These are phyloP conservation scores for Kwoniella mangroviensis DNA, from an alignment of 768 basidiomycete genomes.

Conservation along the genomic window DNA sequence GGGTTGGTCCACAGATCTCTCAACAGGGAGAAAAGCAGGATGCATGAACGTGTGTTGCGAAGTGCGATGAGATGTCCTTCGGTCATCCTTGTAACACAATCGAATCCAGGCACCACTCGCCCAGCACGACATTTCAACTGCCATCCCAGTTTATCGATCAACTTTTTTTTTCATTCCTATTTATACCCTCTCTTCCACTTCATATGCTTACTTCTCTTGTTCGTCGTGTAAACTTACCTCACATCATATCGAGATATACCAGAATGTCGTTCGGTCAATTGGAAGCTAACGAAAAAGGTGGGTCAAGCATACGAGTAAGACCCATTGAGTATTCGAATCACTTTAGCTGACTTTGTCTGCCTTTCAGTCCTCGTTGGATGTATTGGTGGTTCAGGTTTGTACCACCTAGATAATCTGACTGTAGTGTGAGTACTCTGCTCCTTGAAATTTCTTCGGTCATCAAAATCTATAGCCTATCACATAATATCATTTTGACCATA, in stretches of 20 bases:
- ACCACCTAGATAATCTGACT: constrained; percentile 88
- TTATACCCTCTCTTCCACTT: neutral
- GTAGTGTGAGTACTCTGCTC: constrained; percentile 69
- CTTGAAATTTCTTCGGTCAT: neutral
- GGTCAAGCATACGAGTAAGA: neutral
- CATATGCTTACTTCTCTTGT: neutral
- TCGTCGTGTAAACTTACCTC: neutral
- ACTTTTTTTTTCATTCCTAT: constrained; percentile 10
- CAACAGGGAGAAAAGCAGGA: neutral
- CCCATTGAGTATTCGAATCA: neutral
- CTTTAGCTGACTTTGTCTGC: neutral
- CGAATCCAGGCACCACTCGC: constrained; percentile 1
- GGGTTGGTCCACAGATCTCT: neutral
- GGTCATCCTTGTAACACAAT: neutral
- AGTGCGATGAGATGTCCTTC: neutral
- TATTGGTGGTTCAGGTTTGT: constrained; percentile 89
- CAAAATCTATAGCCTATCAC: neutral
- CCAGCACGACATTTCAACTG: constrained; percentile 9
- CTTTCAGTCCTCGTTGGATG: constrained; percentile 70
- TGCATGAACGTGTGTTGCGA: constrained; percentile 15
- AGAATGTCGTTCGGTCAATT: constrained; percentile 17
- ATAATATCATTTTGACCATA: neutral
- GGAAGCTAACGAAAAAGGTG: constrained; percentile 24
- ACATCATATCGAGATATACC: neutral
- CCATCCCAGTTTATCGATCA: neutral